Conservation (phyloP, 805 yeast genomes). For the Candida tallmaniae region DNA sequence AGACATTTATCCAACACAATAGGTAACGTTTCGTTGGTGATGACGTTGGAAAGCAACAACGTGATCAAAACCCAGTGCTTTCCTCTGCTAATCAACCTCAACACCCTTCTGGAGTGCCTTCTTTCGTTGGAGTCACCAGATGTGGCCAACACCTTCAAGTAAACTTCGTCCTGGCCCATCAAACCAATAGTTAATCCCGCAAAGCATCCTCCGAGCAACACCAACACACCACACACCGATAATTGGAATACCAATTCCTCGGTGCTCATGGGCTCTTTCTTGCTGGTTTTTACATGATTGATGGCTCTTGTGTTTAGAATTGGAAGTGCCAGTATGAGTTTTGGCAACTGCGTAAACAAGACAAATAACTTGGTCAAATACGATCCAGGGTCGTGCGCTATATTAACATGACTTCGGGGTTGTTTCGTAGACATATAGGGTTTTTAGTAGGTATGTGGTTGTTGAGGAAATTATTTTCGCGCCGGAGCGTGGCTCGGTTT, state of each 20-base stretch:
- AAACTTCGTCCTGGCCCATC: constrained; percentile 98
- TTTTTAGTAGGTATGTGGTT: too few species aligned
- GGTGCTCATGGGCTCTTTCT: constrained; percentile 21
- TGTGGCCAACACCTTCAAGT: constrained; percentile 81
- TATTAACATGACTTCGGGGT: constrained; percentile 26
- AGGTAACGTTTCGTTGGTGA: constrained; percentile 92
- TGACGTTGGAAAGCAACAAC: constrained; percentile 75
- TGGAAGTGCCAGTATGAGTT: constrained; percentile 34
- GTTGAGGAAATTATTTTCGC: too few species aligned
- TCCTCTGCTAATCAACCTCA: constrained; percentile 69
- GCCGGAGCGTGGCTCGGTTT: too few species aligned
- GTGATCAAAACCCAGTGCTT: constrained; percentile 97
- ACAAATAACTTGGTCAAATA: constrained; percentile 26
- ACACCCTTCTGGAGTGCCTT: constrained; percentile 64
- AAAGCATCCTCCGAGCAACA: constrained; percentile 81
- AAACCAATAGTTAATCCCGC: constrained; percentile 92
- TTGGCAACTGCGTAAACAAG: constrained; percentile 28
- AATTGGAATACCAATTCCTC: constrained; percentile 46
- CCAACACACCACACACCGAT: constrained; percentile 54
- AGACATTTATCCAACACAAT: constrained; percentile 87
- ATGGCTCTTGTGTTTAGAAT: constrained; percentile 12
- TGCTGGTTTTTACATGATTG: constrained; percentile 10
- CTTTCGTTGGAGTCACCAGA: constrained; percentile 78
- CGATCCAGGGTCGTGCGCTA: constrained; percentile 14
- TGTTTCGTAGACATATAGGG: constrained; percentile 5